Evolutionary conservation across 2,329 filamentous ascomycete genomes (phyloP), one percentile per base, ranked within the genome.

Genomic region (Amauroascus niger): DNA sequence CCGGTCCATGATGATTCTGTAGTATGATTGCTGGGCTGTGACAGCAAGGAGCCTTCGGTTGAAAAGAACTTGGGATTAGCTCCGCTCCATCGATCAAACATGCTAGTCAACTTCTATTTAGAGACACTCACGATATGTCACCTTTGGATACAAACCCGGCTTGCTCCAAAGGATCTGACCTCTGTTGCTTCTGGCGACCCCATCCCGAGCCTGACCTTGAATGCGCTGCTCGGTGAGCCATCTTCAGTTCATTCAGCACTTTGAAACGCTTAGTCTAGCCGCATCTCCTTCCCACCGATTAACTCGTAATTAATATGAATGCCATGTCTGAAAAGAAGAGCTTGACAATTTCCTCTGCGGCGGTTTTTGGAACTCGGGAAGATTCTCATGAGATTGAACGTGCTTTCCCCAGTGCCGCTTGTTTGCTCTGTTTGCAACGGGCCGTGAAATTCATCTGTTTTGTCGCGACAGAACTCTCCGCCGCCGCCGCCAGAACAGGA

Each of bases 81-180:
- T 55, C 47, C 24, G 37, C 45, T 24, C 7, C 16, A 30, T 39
- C 8, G 40, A 45, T 43, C 33, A 59, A 53, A 9, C 18, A 49
- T 22, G 2, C 40, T 28, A 24, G 18, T 24, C 14, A 16, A 11
- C 7, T 22, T 11, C 47, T 7, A 39, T 16, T 47, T 43, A 32
- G 53, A 37, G 20, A 43, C 20, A 57, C 63, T 50, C 75, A 91
- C 89, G 86, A 84, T 46, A 78, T 86, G 69, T 97, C 91, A 50
- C 91, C 91, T 66, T 95, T 96, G 1, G 89, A 95, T 3, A 88
- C 88, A 59, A 95, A 77, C 1, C 91, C 90, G 60, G 94, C 86
- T 56, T 76, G 79, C 61, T 94, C 87, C 26, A 97, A 75, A 13
- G 87, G 81, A 67, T 96, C 89, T 54, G 82, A 74, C 80, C 56